Evolutionary conservation across 169 alveolate genomes (phyloP), one percentile per base, ranked within the genome.

Genomic region (Plasmodium chabaudi): DNA sequence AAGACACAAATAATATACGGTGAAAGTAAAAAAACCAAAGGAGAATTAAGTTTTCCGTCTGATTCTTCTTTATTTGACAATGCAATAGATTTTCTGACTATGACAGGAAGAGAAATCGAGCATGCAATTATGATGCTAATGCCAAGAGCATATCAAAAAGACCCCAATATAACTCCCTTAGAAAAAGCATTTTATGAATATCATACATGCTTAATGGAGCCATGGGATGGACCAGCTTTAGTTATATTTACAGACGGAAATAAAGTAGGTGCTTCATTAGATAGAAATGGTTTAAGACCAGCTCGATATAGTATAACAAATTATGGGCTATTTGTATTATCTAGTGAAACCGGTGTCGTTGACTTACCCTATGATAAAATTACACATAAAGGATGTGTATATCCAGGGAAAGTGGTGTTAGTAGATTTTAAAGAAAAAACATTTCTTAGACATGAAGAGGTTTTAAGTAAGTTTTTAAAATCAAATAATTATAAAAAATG

Each of bases 181-280:
- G 91, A 86, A 86, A 86, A 47, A 55, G 91, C 91, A 27, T 87
- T 89, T 70, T 72, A 77, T 61, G 89, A 88, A 92, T 87, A 88
- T 74, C 95, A 91, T 60, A 92, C 96, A 7, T 91, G 94, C 19
- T n/a, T 89, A 47, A 92, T 92, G 92, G 96, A 93, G 72, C 96
- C 96, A 17, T 93, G 96, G 96, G 96, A 93, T 71, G 96, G 96
- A 21, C 96, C 96, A 5, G 96, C 96, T 6, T 68, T 92, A 65
- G 86, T 93, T 6, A 87, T 88, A 67, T 93, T 92, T 84, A 93
- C 96, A 5, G 96, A 93, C 68, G 96, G 96, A 63, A 70, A 88
- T 44, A 90, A 91, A 69, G 88, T 93, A 64, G 96, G 96, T 5
- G 95, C 95, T 44, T 87, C 94, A 21, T 88, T 93, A 64, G 96